Evolutionary conservation across 2,329 filamentous ascomycete species (phyloP).

Genomic region (Zasmidium cellare): DNA sequence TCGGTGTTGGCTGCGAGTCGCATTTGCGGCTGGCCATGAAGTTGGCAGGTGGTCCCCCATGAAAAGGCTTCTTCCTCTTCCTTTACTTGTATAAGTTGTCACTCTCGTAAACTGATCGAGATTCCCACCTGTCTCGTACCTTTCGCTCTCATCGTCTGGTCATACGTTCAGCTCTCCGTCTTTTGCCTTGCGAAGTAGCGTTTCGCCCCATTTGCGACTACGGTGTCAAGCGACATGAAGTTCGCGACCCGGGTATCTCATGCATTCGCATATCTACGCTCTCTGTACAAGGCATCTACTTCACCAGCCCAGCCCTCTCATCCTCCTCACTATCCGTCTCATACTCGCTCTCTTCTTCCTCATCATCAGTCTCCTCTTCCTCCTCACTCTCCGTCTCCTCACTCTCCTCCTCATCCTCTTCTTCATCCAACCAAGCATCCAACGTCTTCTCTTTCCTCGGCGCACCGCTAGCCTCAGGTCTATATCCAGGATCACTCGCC

Average conservation of each 20-base stretch:
- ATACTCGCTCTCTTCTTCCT: conserved; percentile 52
- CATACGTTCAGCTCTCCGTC: too few relatives aligned
- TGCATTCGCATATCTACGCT: too few relatives aligned
- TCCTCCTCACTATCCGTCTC: conserved; percentile 55
- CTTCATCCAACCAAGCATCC: conserved; percentile 88
- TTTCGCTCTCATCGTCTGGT: too few relatives aligned
- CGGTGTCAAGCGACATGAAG: too few relatives aligned
- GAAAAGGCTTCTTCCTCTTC: neutral
- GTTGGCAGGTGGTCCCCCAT: neutral
- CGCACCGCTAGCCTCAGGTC: conserved; percentile 46
- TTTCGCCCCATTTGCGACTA: too few relatives aligned
- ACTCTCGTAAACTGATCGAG: neutral
- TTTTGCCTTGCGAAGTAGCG: too few relatives aligned
- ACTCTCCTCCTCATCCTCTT: conserved; percentile 53
- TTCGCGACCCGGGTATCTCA: too few relatives aligned
- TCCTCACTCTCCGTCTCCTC: conserved; percentile 46
- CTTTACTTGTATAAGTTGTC: neutral
- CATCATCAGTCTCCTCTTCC: conserved; percentile 46
- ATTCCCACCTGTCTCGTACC: neutral
- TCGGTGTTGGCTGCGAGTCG: too few relatives aligned
- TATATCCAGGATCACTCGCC: conserved; percentile 42
- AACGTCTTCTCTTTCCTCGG: conserved; percentile 69
- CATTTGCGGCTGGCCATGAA: neutral
- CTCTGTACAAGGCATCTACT: neutral
- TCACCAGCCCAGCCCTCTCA: neutral